Base-by-base conservation (phyloP, 352 stramenopile genomes). In the Phytophthora chlamydospora region DNA sequence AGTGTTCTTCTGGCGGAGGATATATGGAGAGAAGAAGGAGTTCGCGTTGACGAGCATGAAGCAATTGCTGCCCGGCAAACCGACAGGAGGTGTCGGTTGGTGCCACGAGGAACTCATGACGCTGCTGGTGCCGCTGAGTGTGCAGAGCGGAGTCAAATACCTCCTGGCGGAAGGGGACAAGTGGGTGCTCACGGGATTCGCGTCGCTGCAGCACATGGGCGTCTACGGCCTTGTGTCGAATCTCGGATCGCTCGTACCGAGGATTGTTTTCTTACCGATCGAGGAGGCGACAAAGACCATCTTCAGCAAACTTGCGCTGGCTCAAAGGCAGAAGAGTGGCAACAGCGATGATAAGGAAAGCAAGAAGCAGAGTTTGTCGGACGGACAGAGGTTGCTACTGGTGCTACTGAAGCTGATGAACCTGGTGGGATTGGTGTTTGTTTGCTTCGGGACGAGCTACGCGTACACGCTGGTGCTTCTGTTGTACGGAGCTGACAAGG, bases 131-230 rank as follows among this genome's bases (percentile, higher is more conserved):
- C 82, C 87, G 14, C 66, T 99, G 50, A 91, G 88, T 27, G 62
- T 98, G 10, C 96, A 99, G 67, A 97, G 91, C 44, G 75, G 97
- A 19, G 92, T 99, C 66, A 99, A 99, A 78, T 98, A 99, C 74
- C 62, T 97, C 8, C 78, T 99, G 27, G 99, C 95, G 0, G 96
- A 99, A 69, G 97, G 93, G 14, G 96, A 99, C 75, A 97, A 97
- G 66, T 97, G 98, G 71, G 84, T 98, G 4, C 75, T 99, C 6
- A 89, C 95, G 12, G 61, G 89, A 4, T 86, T 97, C n/a, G 88
- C 86, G 41, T 89, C 83, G 44, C 85, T 93, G 39, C 85, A 98
- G 70, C 82, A 98, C 63, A 96, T 98, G 87, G 97, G 96, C 19
- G 80, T 99, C 6, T 99, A 99, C 71, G 96, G 96, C 43, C 88